A percentile compares a stretch with the other conserved stretches of the same genome.
Evolutionary conservation across 2,329 filamentous ascomycete species (phyloP).

Genomic region (Botrytis hyacinthi): DNA sequence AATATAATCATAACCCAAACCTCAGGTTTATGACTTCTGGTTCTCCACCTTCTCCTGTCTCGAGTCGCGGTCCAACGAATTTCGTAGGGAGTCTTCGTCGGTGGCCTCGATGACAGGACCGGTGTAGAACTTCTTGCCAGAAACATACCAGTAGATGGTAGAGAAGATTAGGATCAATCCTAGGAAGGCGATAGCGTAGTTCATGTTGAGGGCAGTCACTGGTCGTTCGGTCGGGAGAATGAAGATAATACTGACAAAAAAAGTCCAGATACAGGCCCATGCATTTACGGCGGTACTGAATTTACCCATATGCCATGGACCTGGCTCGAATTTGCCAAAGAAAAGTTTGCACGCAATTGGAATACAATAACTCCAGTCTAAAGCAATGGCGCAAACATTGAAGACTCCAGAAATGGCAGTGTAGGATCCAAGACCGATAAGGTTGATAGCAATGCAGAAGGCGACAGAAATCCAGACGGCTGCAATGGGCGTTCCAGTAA

Average conservation of each 20-base stretch:
- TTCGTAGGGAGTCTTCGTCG: constrained; percentile 23
- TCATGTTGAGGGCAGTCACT: constrained; percentile 49
- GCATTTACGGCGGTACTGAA: constrained; percentile 45
- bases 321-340: constrained; percentile 49
- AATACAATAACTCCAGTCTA: constrained; percentile 56
- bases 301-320: constrained; percentile 52
- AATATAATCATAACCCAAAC: constrained; percentile 16
- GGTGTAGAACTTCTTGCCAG: constrained; percentile 48
- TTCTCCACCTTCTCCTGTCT: constrained; percentile 17
- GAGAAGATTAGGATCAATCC: constrained; percentile 47
- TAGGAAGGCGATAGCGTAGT: constrained; percentile 53
- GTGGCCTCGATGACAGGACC: constrained; percentile 43
- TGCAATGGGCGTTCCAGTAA: constrained; percentile 58
- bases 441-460: constrained; percentile 56
- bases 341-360: constrained; percentile 54
- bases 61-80: constrained; percentile 16
- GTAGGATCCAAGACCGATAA: constrained; percentile 57
- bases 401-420: constrained; percentile 53
- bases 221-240: constrained; percentile 50
- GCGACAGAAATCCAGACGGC: constrained; percentile 57
- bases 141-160: constrained; percentile 46
- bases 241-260: constrained; percentile 54
- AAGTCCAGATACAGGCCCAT: constrained; percentile 51
- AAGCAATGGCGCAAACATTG: constrained; percentile 53
- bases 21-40: constrained; percentile 18